phyloP scores from a whole-genome alignment of 192 early-diverging fungal species.

The Lobosporangium transversale region DNA sequence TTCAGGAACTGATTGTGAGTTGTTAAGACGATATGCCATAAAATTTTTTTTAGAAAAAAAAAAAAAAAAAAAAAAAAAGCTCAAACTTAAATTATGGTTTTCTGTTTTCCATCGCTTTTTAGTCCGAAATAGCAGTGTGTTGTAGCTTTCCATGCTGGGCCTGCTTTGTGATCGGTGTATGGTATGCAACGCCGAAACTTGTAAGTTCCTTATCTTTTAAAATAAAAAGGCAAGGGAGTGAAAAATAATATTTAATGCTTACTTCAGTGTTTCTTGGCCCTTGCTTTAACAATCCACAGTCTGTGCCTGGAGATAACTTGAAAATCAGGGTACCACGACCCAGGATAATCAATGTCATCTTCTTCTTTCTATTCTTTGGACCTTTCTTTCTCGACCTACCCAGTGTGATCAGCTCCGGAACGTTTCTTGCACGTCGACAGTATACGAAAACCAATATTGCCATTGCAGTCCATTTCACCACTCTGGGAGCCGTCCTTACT shows the following conservation, averaged over 20 bases:
- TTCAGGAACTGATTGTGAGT: slow-evolving; percentile 49
- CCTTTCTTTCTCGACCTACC: slow-evolving; percentile 47
- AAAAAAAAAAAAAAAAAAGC: background rate
- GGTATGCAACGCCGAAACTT: slow-evolving; percentile 51
- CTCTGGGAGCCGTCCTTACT: slow-evolving; percentile 29
- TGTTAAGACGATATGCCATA: too few species aligned
- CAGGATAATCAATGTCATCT: slow-evolving; percentile 33
- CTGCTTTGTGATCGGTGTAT: slow-evolving; percentile 48
- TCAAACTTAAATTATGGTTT: background rate
- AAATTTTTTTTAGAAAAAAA: too few species aligned
- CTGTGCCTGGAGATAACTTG: slow-evolving; percentile 14
- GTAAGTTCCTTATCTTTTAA: too few species aligned
- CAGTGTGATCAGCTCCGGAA: slow-evolving; percentile 51
- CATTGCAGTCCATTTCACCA: slow-evolving; percentile 41
- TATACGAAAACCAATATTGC: slow-evolving; percentile 45
- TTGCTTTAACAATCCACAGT: background rate
- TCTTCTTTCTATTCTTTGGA: slow-evolving; percentile 42
- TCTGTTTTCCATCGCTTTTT: background rate
- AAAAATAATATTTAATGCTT: too few species aligned
- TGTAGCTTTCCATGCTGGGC: slow-evolving; percentile 54
- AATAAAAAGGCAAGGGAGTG: background rate
- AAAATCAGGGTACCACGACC: slow-evolving; percentile 36
- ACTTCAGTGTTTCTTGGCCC: too few species aligned
- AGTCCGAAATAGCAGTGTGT: slow-evolving; percentile 50
- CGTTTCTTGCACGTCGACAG: slow-evolving; percentile 37